These are phyloP conservation scores for Taiozyma sp. DNA, from an alignment of 1,139 yeast species.

Conservation along the genomic window DNA sequence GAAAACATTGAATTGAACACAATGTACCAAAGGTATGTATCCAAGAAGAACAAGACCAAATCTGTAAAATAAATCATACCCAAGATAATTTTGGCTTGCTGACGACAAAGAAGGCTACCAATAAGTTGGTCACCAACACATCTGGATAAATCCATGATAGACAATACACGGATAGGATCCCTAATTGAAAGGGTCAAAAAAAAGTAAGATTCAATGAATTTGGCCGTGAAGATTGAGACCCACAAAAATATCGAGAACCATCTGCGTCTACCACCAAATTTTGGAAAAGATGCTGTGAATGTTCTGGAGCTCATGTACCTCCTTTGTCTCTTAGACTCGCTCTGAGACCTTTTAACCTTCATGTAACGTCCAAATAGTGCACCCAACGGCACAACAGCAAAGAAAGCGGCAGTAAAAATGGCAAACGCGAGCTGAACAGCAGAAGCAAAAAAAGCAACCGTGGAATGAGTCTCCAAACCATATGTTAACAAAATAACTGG, in stretches of 20 bases:
- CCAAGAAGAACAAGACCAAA: conserved; percentile 69
- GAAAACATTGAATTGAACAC: conserved; percentile 76
- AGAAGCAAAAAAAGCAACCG: conserved; percentile 45
- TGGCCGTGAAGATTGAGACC: conserved; percentile 64
- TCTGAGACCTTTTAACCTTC: conserved; percentile 28
- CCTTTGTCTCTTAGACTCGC: conserved; percentile 19
- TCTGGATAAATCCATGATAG: conserved; percentile 50
- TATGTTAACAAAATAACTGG: conserved; percentile 50
- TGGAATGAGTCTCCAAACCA: conserved; percentile 46
- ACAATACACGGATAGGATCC: conserved; percentile 71
- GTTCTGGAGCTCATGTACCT: conserved; percentile 38
- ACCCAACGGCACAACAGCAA: conserved; percentile 57
- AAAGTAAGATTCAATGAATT: conserved; percentile 75
- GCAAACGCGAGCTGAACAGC: conserved; percentile 57
- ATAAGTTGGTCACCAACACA: conserved; percentile 56
- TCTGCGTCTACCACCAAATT: conserved; percentile 42
- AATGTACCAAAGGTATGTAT: conserved; percentile 86
- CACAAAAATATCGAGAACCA: conserved; percentile 60
- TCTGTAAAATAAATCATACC: conserved; percentile 57
- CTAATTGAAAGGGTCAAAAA: conserved; percentile 71
- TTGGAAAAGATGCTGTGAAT: conserved; percentile 53
- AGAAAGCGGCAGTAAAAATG: conserved; percentile 50
- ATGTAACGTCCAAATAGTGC: conserved; percentile 35
- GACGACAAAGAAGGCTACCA: conserved; percentile 46
- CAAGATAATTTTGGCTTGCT: conserved; percentile 56